phyloP scores from a whole-genome alignment of 495 filamentous ascomycete genomes.

The Xylaria sp. region DNA sequence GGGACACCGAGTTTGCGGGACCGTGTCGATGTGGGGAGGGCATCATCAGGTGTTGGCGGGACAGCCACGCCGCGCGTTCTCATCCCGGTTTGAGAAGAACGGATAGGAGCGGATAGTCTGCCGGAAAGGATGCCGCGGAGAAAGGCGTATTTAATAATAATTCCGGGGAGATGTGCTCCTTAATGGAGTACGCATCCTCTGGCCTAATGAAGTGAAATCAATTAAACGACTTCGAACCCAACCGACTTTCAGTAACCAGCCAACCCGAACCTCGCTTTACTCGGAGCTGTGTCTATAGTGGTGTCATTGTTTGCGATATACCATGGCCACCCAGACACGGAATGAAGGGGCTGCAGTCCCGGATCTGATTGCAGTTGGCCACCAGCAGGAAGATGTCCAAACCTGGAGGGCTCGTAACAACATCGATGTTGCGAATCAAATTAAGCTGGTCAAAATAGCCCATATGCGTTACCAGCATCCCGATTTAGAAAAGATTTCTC shows the following conservation, averaged over 20 bases:
- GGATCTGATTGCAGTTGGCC: slow-evolving; percentile 22
- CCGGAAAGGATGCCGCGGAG: neutral
- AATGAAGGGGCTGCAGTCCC: slow-evolving; percentile 25
- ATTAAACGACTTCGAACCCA: neutral
- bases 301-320: neutral
- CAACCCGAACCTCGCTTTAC: neutral
- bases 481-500: slow-evolving; percentile 30
- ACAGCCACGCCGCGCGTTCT: neutral
- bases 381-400: slow-evolving; percentile 23
- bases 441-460: slow-evolving; percentile 28
- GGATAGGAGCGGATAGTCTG: neutral
- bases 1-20: slow-evolving; percentile 22
- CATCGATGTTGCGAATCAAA: slow-evolving; percentile 21
- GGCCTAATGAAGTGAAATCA: slow-evolving; percentile 11
- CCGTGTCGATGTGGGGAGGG: slow-evolving; percentile 10
- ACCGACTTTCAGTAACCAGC: neutral
- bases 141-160: slow-evolving; percentile 12
- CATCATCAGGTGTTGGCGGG: slow-evolving; percentile 9
- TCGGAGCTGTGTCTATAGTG: neutral
- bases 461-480: slow-evolving; percentile 35
- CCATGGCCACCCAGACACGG: slow-evolving; percentile 13
- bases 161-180: neutral
- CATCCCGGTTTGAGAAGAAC: neutral
- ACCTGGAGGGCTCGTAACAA: slow-evolving; percentile 25
- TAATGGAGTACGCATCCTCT: slow-evolving; percentile 5